Percentiles rank a stretch among this genome's conserved stretches.
These are phyloP conservation scores for Fusarium hostae DNA, from an alignment of 2,329 filamentous ascomycete species.

Conservation along the genomic window DNA sequence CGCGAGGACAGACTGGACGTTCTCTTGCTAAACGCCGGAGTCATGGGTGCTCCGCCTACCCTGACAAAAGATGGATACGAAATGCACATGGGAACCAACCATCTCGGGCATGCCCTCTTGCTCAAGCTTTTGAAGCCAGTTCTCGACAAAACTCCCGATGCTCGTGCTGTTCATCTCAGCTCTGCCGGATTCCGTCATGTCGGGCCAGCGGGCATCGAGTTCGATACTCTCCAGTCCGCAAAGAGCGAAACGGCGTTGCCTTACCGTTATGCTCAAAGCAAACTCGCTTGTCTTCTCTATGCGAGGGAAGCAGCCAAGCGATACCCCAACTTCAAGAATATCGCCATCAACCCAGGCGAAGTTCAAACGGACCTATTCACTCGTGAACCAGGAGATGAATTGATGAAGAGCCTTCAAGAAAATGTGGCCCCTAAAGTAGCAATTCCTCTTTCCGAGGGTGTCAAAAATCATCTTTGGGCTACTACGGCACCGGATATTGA, in stretches of 20 bases:
- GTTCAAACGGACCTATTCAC: neutral
- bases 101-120: neutral
- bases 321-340: neutral
- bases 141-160: accelerated
- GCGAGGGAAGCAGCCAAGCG: neutral
- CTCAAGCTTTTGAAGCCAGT: neutral
- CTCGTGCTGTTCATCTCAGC: neutral
- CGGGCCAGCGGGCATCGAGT: neutral
- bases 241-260: neutral
- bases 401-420: conserved; percentile 1
- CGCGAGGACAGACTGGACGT: neutral
- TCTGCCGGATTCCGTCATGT: conserved; percentile 4
- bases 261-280: neutral
- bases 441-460: neutral
- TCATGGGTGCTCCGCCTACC: neutral
- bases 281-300: neutral
- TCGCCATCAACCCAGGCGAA: conserved; percentile 5
- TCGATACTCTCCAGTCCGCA: neutral
- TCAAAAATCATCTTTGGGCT: conserved; percentile 12
- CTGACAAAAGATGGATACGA: conserved; percentile 2
- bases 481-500: accelerated
- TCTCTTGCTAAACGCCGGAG: neutral
- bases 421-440: neutral
- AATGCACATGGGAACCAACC: conserved; percentile 16
- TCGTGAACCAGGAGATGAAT: neutral